Base-by-base conservation (phyloP, 2,329 filamentous ascomycete species). In the Rutstroemia sp. region DNA sequence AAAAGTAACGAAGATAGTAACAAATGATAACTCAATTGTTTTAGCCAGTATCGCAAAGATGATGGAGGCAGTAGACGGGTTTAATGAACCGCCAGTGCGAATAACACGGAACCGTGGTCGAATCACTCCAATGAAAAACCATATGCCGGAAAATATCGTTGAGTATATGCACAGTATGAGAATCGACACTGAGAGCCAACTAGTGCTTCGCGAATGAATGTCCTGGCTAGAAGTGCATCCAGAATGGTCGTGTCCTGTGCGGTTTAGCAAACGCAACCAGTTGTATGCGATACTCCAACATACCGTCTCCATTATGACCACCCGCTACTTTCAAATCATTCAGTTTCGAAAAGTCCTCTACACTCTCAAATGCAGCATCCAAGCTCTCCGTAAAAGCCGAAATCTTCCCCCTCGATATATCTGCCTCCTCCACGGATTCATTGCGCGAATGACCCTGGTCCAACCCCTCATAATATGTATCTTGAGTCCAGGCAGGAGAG, bases 21-120 rank as follows among this genome's bases (percentile, higher is more conserved):
- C 87, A 65, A 91, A 92, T 0, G 85, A 83, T 61, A 92, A 67
- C 70, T 92, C 89, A 49, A 92, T 88, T 0, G 85, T 80, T 70
- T 92, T 92, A 7, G 88, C 86, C 38, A 90, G 73, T 2, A 90
- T 71, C 0, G 87, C 80, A n/a, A 82, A 83, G 0, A 92, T 66
- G 1, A 88, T 71, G 0, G 82, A 84, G 0, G 88, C 88, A 1
- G 82, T 85, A 0, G 83, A 78, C 0, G 85, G 83, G 0, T 74
- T 73, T 16, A 92, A 64, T 0, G 68, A 64, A 7, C 78, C 76
- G 12, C 77, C 72, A 5, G 75, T 77, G 12, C 76, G 76, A 46
- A 91, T 83, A 2, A 69, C 8, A 72, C 73, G 8, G 71, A 82
- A 91, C 59, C 79, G 73, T 0, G 86, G 86, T 57, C 83, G 83